phyloP scores from a whole-genome alignment of 2,329 filamentous ascomycete species.

The Waltergamsia citrina region DNA sequence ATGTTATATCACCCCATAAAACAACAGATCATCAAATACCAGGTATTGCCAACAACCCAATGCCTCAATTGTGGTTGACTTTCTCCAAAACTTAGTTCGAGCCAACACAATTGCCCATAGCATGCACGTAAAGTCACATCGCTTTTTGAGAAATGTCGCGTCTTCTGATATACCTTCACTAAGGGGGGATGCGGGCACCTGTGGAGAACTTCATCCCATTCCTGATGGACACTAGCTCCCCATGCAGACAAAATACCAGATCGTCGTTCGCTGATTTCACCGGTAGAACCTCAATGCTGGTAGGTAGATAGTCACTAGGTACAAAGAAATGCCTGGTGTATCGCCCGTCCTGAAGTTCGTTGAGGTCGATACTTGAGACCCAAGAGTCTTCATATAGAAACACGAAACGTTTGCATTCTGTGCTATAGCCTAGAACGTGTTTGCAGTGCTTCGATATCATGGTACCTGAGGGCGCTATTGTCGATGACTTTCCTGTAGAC shows the following conservation, averaged over 20 bases:
- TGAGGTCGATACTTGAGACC: constrained; percentile 7
- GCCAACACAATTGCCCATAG: too few relatives aligned
- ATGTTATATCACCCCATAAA: too few relatives aligned
- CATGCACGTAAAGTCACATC: too few relatives aligned
- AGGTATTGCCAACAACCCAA: too few relatives aligned
- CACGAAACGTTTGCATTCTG: constrained; percentile 5
- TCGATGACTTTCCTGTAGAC: neutral
- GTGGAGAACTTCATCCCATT: constrained; percentile 10
- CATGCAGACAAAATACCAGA: constrained; percentile 9
- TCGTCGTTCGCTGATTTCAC: constrained; percentile 9
- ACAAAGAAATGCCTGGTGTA: constrained; percentile 11
- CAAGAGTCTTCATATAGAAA: constrained; percentile 11
- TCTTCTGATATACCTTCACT: too few relatives aligned
- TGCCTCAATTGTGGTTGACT: too few relatives aligned
- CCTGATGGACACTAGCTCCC: constrained; percentile 9
- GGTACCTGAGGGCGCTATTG: neutral
- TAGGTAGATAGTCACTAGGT: constrained; percentile 9
- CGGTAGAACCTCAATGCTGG: constrained; percentile 16
- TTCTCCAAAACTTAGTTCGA: too few relatives aligned
- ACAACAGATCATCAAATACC: too few relatives aligned
- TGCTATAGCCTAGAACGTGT: constrained; percentile 8
- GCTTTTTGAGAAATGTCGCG: too few relatives aligned
- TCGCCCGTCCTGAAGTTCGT: neutral
- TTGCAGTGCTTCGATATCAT: constrained; percentile 1
- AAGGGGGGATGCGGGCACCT: too few relatives aligned